phyloP scores from a whole-genome alignment of 1,139 yeast genomes.

The Lodderomyces jiufengensis region DNA sequence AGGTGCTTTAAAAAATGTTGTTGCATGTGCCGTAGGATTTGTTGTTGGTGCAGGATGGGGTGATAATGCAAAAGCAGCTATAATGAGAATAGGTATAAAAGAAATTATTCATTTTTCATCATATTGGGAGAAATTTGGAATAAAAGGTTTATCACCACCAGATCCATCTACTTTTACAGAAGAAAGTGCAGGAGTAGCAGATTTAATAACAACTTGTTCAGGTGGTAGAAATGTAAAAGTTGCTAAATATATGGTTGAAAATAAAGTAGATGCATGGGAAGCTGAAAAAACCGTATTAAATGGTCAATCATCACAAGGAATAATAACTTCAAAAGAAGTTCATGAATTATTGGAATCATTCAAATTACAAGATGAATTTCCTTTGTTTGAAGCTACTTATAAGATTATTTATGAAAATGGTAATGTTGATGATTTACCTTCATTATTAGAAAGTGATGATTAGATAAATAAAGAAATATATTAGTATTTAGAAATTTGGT shows the following conservation, averaged over 20 bases:
- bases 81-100: constrained; percentile 87
- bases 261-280: constrained; percentile 67
- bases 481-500: too few relatives aligned
- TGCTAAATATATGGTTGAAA: constrained; percentile 72
- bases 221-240: constrained; percentile 95
- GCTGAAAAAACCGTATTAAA: constrained; percentile 80
- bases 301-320: constrained; percentile 95
- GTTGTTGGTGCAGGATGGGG: constrained; percentile 98
- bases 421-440: constrained; percentile 61
- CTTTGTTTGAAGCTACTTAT: constrained; percentile 83
- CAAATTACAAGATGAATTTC: constrained; percentile 68
- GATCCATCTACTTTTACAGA: constrained; percentile 77
- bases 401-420: constrained; percentile 72
- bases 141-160: constrained; percentile 64
- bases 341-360: constrained; percentile 70
- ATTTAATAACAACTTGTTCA: constrained; percentile 90
- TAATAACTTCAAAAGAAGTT: constrained; percentile 84
- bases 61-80: constrained; percentile 93
- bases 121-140: constrained; percentile 62
- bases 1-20: constrained; percentile 92
- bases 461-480: too few relatives aligned
- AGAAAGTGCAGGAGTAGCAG: constrained; percentile 96
- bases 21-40: constrained; percentile 90
- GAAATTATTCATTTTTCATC: constrained; percentile 67
- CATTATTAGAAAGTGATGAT: constrained; percentile 43